Percentiles rank a stretch among this genome's conserved stretches.
phyloP scores from a whole-genome alignment of 2,329 filamentous ascomycete species.

The Colletotrichum sp. region DNA sequence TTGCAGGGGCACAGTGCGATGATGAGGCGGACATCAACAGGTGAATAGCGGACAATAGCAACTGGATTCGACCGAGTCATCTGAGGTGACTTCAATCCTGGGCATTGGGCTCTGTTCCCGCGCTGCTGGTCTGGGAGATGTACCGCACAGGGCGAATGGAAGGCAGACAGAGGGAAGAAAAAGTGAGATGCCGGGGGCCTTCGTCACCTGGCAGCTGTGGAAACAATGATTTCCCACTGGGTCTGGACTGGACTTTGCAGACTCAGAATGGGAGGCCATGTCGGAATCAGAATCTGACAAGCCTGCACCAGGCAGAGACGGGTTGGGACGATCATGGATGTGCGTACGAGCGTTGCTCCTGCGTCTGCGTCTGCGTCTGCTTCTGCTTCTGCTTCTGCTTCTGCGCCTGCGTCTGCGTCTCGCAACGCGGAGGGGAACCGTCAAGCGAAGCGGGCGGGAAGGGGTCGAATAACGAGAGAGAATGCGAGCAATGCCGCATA shows the following conservation, averaged over 20 bases:
- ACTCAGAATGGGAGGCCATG: background rate
- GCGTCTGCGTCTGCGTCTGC: conserved; percentile 12
- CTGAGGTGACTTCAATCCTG: background rate
- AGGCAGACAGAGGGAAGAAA: background rate
- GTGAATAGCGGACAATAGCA: background rate
- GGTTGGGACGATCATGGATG: conserved; percentile 3
- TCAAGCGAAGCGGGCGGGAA: background rate
- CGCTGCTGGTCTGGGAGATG: background rate
- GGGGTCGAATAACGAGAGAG: background rate
- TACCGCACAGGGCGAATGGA: background rate
- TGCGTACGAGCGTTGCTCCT: conserved; percentile 13
- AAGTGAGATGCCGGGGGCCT: background rate
- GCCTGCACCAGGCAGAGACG: background rate
- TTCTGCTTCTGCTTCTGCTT: background rate
- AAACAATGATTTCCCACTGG: background rate
- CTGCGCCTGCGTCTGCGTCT: conserved; percentile 1
- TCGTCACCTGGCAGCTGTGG: background rate
- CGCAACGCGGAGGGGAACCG: background rate
- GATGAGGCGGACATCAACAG: background rate
- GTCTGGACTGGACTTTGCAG: background rate
- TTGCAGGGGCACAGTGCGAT: background rate
- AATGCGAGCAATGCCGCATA: background rate
- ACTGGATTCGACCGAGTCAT: background rate
- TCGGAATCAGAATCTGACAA: conserved; percentile 6
- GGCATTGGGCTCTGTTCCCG: background rate